A percentile compares a stretch with the other conserved stretches of the same genome.
These are phyloP conservation scores for Parascedosporium putredinis DNA, from an alignment of 2,329 filamentous ascomycete species.

Conservation along the genomic window DNA sequence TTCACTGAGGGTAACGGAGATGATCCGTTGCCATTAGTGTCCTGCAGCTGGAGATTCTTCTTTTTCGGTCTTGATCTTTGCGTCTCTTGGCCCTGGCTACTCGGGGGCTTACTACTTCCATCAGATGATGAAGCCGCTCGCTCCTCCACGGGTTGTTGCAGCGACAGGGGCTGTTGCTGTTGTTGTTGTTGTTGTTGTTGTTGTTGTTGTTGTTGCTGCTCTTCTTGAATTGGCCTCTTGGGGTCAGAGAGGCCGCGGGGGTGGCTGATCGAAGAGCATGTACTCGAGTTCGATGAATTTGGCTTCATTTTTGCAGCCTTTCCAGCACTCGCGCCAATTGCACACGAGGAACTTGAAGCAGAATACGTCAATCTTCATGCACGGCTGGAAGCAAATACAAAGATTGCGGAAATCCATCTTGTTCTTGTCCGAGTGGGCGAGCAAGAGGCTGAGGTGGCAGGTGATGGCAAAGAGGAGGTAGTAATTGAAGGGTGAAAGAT, in stretches of 20 bases:
- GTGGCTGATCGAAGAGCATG: constrained; percentile 45
- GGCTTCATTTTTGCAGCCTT: constrained; percentile 85
- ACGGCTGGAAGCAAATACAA: constrained; percentile 94
- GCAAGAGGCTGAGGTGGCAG: constrained; percentile 82
- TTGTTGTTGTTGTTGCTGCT: too few relatives aligned
- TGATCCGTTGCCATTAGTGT: constrained; percentile 31
- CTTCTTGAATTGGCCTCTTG: constrained; percentile 11
- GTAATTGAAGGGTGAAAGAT: constrained; percentile 93
- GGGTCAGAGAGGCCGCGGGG: constrained; percentile 32
- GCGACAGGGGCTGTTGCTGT: too few relatives aligned
- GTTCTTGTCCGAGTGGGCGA: constrained; percentile 89
- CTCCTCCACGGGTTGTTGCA: constrained; percentile 9
- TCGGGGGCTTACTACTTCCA: constrained; percentile 34
- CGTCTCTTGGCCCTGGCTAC: neutral
- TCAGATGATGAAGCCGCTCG: constrained; percentile 46
- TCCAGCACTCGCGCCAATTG: constrained; percentile 95
- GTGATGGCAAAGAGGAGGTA: constrained; percentile 96
- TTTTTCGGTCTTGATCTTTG: constrained; percentile 25
- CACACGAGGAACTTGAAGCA: constrained; percentile 93
- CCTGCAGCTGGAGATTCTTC: constrained; percentile 29
- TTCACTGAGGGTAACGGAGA: constrained; percentile 36
- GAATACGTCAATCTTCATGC: constrained; percentile 90
- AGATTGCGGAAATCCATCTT: constrained; percentile 97
- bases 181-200: too few relatives aligned
- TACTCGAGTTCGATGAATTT: constrained; percentile 65